phyloP scores from a whole-genome alignment of 2,329 filamentous ascomycete genomes.

The Bisporella sp. region DNA sequence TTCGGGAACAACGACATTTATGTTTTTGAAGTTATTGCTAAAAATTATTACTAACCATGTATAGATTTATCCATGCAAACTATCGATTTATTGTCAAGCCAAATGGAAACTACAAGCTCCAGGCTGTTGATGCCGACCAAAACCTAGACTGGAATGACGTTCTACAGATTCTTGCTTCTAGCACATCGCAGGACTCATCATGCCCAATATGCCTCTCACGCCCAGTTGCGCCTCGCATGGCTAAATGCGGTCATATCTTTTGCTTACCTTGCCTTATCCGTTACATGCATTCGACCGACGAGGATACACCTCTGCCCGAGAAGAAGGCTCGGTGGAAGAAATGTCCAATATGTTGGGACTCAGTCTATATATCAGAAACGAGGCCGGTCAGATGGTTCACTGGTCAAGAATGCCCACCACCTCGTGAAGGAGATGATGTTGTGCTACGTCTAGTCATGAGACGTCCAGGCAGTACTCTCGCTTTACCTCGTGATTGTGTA shows the following conservation, averaged over 20 bases:
- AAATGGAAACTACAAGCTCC: slow-evolving; percentile 67
- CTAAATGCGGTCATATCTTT: slow-evolving; percentile 94
- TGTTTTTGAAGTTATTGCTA: too few relatives aligned
- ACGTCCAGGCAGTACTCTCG: slow-evolving; percentile 73
- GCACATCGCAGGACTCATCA: slow-evolving; percentile 78
- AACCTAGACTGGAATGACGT: slow-evolving; percentile 88
- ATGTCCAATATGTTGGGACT: slow-evolving; percentile 93
- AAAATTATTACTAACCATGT: too few relatives aligned
- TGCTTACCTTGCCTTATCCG: slow-evolving; percentile 89
- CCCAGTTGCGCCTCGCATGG: slow-evolving; percentile 92
- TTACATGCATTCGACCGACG: slow-evolving; percentile 87
- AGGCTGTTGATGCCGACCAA: slow-evolving; percentile 80
- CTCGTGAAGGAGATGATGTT: slow-evolving; percentile 80
- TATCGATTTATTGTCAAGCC: slow-evolving; percentile 95
- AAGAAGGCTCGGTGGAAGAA: slow-evolving; percentile 83
- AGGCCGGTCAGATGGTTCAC: slow-evolving; percentile 85
- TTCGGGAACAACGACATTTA: too few relatives aligned
- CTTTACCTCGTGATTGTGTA: slow-evolving; percentile 72
- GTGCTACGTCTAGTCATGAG: slow-evolving; percentile 81
- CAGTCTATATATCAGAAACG: slow-evolving; percentile 84
- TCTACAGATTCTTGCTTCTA: slow-evolving; percentile 83
- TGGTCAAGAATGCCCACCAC: slow-evolving; percentile 76
- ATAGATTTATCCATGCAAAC: slow-evolving; percentile 84
- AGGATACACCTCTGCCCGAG: slow-evolving; percentile 49
- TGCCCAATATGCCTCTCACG: slow-evolving; percentile 94